A percentile compares a stretch with the other conserved stretches of the same genome.
phyloP scores from a whole-genome alignment of 805 yeast species.

The Ogataea degrootiae region DNA sequence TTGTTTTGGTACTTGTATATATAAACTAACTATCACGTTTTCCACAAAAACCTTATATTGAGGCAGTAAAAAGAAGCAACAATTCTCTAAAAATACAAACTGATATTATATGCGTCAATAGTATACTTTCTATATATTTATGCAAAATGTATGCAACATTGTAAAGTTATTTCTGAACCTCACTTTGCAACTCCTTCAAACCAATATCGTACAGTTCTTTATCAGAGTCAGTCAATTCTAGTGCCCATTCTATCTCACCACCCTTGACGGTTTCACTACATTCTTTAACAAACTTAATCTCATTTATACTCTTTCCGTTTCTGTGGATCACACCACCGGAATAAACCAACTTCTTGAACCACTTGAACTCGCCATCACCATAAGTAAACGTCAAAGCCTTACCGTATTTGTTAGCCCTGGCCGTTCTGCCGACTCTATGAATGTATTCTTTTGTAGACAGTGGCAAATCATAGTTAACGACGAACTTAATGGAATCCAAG shows the following conservation, averaged over 20 bases:
- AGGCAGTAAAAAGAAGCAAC: too few relatives aligned
- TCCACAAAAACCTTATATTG: too few relatives aligned
- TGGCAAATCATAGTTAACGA: constrained; percentile 89
- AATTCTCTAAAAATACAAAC: too few relatives aligned
- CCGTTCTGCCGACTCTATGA: constrained; percentile 96
- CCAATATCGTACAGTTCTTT: constrained; percentile 39
- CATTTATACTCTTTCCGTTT: constrained; percentile 31
- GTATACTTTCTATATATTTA: too few relatives aligned
- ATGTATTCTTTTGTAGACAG: constrained; percentile 85
- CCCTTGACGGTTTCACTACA: constrained; percentile 1
- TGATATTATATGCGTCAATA: too few relatives aligned
- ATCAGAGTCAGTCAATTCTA: constrained; percentile 32
- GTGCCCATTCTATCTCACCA: constrained; percentile 12
- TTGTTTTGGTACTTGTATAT: constrained; percentile 2
- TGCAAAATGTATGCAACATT: neutral
- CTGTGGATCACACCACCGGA: constrained; percentile 51
- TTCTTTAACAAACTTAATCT: constrained; percentile 29
- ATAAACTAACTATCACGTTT: neutral
- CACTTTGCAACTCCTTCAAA: constrained; percentile 39
- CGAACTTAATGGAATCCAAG: constrained; percentile 61
- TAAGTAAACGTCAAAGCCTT: constrained; percentile 66
- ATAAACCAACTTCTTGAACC: constrained; percentile 46
- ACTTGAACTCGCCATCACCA: constrained; percentile 73
- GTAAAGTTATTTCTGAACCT: constrained; percentile 23
- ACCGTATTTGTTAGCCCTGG: constrained; percentile 84